Conservation (phyloP, 306 rosid species). For the Castanospermum australe region DNA sequence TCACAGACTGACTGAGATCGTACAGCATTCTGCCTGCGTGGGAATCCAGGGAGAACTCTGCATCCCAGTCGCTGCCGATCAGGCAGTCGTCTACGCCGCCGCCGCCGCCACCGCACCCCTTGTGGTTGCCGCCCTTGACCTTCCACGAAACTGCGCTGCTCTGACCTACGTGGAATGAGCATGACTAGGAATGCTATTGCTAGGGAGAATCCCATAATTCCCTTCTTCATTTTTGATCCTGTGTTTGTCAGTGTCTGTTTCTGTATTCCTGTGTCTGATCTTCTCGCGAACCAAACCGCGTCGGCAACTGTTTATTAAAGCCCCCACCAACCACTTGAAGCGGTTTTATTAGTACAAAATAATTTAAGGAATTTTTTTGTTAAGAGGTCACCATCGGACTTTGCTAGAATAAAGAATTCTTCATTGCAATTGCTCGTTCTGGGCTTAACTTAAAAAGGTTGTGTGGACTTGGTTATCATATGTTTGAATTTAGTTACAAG, state of each 20-base stretch:
- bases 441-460: no score
- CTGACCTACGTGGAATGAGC: constrained; percentile 26
- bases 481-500: no score
- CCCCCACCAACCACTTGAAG: no score
- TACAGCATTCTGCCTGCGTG: constrained; percentile 35
- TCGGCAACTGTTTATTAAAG: neutral
- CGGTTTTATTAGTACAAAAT: neutral
- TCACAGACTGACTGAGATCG: neutral
- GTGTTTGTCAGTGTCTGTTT: no score
- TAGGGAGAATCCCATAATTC: neutral
- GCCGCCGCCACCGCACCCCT: neutral
- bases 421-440: no score
- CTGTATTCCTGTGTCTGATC: no score
- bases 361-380: no score
- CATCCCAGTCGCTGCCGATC: constrained; percentile 19
- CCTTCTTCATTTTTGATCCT: constrained; percentile 23
- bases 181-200: neutral
- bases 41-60: constrained; percentile 24
- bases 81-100: constrained; percentile 23
- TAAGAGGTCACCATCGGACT: no score
- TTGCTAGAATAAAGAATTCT: no score
- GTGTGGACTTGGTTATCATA: no score
- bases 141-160: neutral
- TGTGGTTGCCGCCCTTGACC: neutral
- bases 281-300: neutral